Evolutionary conservation across 1,139 yeast genomes (phyloP), one percentile per base, ranked within the genome.

Genomic region (Meyerozyma sp.): DNA sequence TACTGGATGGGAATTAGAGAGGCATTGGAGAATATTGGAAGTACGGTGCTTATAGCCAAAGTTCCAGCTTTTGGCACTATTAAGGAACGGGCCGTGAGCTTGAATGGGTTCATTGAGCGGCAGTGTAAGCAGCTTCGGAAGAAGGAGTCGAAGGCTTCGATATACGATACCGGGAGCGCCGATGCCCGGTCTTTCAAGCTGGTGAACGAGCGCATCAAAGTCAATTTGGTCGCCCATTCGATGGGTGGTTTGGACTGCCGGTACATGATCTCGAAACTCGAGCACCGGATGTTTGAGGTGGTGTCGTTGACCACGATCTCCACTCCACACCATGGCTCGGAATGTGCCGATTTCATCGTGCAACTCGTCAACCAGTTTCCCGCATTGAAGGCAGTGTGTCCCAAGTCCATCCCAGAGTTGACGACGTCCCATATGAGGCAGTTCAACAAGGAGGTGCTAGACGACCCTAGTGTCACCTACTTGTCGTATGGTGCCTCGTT

Each of bases 231-330:
- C 18, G 94, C 95, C n/a, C 97, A 90, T 58, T 88, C 96, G 0
- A 89, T 90, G 96, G 97, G 97, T 8, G 97, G 97, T 0, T 65
- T 90, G 36, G 97, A 90, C 59, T 79, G 91, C 34, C 65, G 97
- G 41, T 87, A 83, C 56, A 63, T 90, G 51, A 84, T 88, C 1
- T 75, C 88, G 0, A 66, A 76, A 42, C 60, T 84, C 13, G 69
- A 65, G 32, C 49, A 54, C 21, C 64, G 45, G 32, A 68, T 74
- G 42, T 85, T 78, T 52, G 63, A 79, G 51, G 81, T 85, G 5
- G 79, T 74, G 1, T 84, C 95, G 39, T 65, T 90, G 25, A 88
- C 96, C 0, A 89, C 97, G 0, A 74, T 90, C 1, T 79, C 94
- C 0, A 87, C 96, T 0, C 97, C 97, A 0, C 97, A 90, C 62